These are phyloP conservation scores for Prinsepia uniflora DNA, from an alignment of 306 rosid species.

Conservation along the genomic window DNA sequence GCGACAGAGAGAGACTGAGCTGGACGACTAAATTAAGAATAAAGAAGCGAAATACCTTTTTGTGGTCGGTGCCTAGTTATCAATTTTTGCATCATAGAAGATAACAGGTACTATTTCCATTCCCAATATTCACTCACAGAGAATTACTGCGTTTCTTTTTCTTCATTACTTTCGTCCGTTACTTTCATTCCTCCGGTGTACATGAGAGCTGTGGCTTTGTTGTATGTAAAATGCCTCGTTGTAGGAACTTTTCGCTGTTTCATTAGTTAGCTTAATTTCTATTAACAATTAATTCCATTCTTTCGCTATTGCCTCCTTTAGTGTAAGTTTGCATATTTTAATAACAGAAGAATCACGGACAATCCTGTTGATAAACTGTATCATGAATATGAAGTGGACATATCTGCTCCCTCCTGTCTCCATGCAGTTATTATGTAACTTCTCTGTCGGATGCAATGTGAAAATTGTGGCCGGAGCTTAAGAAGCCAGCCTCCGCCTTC, in stretches of 20 bases:
- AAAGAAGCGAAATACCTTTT: conserved; percentile 26
- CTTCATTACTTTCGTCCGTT: not conserved
- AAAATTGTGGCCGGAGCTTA: not conserved
- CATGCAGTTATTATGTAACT: conserved; percentile 11
- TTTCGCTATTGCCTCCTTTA: not conserved
- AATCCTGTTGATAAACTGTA: not conserved
- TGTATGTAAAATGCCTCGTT: conserved; percentile 31
- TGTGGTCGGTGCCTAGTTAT: conserved; percentile 54
- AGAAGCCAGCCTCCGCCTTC: not conserved
- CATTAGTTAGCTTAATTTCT: conserved; percentile 17
- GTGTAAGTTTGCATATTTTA: not conserved
- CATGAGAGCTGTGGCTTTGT: conserved; percentile 37
- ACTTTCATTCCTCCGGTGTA: conserved; percentile 15
- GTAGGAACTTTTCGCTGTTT: conserved; percentile 35
- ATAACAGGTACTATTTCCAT: conserved; percentile 45
- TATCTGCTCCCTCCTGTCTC: not conserved
- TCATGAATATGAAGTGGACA: not conserved
- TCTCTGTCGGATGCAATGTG: conserved; percentile 6
- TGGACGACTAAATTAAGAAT: conserved; percentile 16
- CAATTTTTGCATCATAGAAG: conserved; percentile 63
- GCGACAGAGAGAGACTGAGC: conserved; percentile 32
- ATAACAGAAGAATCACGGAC: not conserved
- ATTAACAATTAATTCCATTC: conserved; percentile 15
- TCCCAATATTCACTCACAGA: conserved; percentile 25
- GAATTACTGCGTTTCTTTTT: conserved; percentile 19